Conservation (phyloP, 2,329 filamentous ascomycete species). For the Ophioceras dolichostomum region DNA sequence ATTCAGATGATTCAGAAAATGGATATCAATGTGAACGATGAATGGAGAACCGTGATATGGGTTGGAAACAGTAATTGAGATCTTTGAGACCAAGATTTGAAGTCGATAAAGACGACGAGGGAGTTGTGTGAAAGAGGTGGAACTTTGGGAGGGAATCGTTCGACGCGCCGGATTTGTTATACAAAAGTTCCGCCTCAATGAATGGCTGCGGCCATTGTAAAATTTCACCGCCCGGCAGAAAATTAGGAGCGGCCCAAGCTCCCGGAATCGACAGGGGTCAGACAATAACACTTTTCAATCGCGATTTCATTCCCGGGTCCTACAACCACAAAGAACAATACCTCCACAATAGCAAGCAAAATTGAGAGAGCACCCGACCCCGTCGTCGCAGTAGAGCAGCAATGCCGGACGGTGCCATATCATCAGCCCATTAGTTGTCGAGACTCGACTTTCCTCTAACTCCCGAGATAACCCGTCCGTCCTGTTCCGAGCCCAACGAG, state of each 20-base stretch:
- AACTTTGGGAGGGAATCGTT: neutral
- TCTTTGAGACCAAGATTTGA: neutral
- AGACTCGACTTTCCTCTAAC: too few species aligned
- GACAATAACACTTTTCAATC: too few species aligned
- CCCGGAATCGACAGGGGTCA: neutral
- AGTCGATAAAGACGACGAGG: neutral
- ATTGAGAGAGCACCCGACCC: neutral
- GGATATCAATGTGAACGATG: too few species aligned
- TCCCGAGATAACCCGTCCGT: too few species aligned
- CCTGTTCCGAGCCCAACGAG: too few species aligned
- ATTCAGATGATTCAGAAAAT: too few species aligned
- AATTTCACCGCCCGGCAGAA: neutral
- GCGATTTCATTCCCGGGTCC: too few species aligned
- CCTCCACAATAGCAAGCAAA: neutral
- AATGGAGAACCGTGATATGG: too few species aligned
- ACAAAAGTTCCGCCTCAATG: neutral
- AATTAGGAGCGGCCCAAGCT: constrained; percentile 1
- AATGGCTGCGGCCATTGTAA: too few species aligned
- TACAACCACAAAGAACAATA: neutral
- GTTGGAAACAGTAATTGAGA: too few species aligned
- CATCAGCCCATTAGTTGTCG: too few species aligned
- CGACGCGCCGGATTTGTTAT: neutral
- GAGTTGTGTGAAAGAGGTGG: neutral
- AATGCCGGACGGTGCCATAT: too few species aligned
- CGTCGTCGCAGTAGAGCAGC: neutral